Evolutionary conservation across 345 rosid species (phyloP), one percentile per base, ranked within the genome.

Genomic region (Raphanus raphanistrum): DNA sequence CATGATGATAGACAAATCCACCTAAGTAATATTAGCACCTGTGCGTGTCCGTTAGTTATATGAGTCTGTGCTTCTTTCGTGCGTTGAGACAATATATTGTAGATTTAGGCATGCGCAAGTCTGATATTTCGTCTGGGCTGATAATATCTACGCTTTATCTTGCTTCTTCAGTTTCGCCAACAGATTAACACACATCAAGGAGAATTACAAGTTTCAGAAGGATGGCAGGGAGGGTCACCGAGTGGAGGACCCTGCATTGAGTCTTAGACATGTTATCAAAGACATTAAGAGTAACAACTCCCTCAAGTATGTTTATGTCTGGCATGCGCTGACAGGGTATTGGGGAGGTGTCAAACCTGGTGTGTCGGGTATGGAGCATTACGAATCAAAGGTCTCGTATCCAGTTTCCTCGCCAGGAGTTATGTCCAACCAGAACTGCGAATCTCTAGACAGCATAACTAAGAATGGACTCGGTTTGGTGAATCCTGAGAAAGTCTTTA

Each of bases 251-350:
- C 63, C 63, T 59, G 63, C 32, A 4, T 59, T 59, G 63, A 59
- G 63, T 26, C 63, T 59, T 10, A 59, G 32, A 59, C 63, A 59
- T 59, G 63, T 59, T 59, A 59, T 59, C 63, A 59, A 33, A 59
- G 63, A 59, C 63, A 59, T 59, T 59, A 59, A 59, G 63, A 59
- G 63, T 11, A 59, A 59, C 63, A 59, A 59, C 15, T 59, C 63
- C 15, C 63, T 59, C 32, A 59, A 59, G 63, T 59, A 59, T 11
- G 63, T 59, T 5, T 59, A 59, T 2, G 63, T 59, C 5, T 59
- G 63, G 63, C 63, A 59, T 59, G 63, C 63, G 15, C 8, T 59
- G 26, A 27, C 63, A 11, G 63, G 63, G 33, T 59, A 59, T 1
- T 59, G 63, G 63, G 63, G 63, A 59, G 63, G 63, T 1, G 63